phyloP scores from a whole-genome alignment of 1,284 basidiomycete genomes.

The Pterula multifida region DNA sequence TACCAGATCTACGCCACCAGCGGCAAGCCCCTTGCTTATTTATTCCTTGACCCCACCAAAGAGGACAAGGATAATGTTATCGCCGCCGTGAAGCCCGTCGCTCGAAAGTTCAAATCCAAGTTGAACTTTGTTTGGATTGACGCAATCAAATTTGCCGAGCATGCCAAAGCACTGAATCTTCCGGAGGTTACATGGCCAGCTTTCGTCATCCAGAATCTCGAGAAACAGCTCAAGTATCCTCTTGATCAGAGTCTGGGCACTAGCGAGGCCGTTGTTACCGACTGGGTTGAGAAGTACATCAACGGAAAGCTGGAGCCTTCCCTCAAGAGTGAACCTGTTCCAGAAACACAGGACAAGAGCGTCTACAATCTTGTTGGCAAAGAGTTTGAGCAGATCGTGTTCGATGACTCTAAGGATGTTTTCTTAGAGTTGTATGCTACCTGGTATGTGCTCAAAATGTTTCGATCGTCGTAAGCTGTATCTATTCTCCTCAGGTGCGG shows the following conservation, averaged over 20 bases:
- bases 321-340: conserved; percentile 88
- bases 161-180: conserved; percentile 92
- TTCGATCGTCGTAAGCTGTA: conserved; percentile 8
- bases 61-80: conserved; percentile 59
- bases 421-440: conserved; percentile 96
- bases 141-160: conserved; percentile 88
- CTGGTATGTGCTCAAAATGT: conserved; percentile 49
- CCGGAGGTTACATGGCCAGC: conserved; percentile 78
- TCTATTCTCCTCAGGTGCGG: conserved; percentile 53
- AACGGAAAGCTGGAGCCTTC: conserved; percentile 70
- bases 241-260: conserved; percentile 59
- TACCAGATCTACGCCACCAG: conserved; percentile 80
- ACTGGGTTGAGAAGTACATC: conserved; percentile 58
- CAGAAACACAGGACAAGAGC: conserved; percentile 71
- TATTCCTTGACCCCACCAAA: conserved; percentile 81
- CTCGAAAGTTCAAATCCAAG: conserved; percentile 73
- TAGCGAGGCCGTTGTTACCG: conserved; percentile 41
- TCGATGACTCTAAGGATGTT: conserved; percentile 86
- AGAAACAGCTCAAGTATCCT: conserved; percentile 84
- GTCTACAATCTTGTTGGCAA: conserved; percentile 84
- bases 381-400: conserved; percentile 80
- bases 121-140: conserved; percentile 99
- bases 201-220: conserved; percentile 87
- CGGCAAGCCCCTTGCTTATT: conserved; percentile 84
- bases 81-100: conserved; percentile 64